A percentile compares a stretch with the other conserved stretches of the same genome.
Conservation (phyloP, 768 basidiomycete species). For the Epithele typhae region DNA sequence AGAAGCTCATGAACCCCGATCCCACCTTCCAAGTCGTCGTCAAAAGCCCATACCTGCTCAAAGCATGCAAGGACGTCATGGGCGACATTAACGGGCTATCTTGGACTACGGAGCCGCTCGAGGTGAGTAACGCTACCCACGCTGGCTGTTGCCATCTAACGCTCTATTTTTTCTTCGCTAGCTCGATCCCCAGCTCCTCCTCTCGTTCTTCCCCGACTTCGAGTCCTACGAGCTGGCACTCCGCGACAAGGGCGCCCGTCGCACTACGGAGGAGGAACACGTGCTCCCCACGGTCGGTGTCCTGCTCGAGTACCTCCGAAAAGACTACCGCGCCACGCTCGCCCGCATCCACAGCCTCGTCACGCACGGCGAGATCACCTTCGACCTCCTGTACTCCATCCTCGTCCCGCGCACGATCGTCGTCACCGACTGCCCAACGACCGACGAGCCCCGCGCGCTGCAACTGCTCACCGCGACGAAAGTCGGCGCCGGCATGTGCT, state of each 20-base stretch:
- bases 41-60: constrained; percentile 55
- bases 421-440: constrained; percentile 46
- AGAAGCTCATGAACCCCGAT: constrained; percentile 31
- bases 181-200: constrained; percentile 52
- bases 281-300: constrained; percentile 43
- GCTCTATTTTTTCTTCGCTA: constrained; percentile 15
- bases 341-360: constrained; percentile 42
- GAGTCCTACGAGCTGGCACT: constrained; percentile 39
- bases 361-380: constrained; percentile 54
- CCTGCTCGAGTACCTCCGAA: constrained; percentile 43
- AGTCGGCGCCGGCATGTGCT: constrained; percentile 30
- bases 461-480: constrained; percentile 37
- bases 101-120: constrained; percentile 54
- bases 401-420: constrained; percentile 49
- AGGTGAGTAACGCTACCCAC: constrained; percentile 35
- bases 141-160: too few species aligned
- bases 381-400: constrained; percentile 49
- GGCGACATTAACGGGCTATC: constrained; percentile 52
- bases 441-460: constrained; percentile 48
- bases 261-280: constrained; percentile 37
- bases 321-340: constrained; percentile 47
- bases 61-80: constrained; percentile 56
- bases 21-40: constrained; percentile 46
- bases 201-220: constrained; percentile 48
- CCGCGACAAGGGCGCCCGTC: constrained; percentile 26